Conservation (phyloP, 306 rosid genomes). For the Heteromeles arbutifolia region DNA sequence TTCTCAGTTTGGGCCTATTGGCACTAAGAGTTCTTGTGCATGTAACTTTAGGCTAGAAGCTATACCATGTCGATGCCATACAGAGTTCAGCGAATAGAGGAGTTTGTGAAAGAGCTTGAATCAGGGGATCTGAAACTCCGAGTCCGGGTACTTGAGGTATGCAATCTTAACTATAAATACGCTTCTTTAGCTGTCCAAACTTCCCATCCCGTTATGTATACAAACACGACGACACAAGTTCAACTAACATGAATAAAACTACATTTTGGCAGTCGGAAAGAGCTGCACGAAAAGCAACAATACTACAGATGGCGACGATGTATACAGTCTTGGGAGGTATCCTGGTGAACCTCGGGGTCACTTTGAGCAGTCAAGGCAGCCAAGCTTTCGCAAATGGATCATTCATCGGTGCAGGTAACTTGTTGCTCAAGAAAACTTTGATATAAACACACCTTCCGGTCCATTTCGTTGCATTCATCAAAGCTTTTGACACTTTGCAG, state of each 20-base stretch:
- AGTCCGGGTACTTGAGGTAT: conserved; percentile 92
- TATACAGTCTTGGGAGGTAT: conserved; percentile 83
- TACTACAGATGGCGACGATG: conserved; percentile 78
- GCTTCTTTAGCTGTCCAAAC: neutral
- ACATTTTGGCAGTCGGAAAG: conserved; percentile 64
- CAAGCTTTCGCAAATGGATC: conserved; percentile 69
- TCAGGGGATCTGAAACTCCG: conserved; percentile 86
- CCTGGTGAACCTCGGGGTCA: conserved; percentile 73
- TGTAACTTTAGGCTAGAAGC: conserved; percentile 60
- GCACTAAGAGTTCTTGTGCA: neutral
- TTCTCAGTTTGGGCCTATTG: neutral
- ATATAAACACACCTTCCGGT: neutral
- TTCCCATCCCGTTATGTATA: neutral
- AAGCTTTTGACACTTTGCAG: conserved; percentile 33
- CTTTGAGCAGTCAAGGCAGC: conserved; percentile 67
- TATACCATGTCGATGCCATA: conserved; percentile 91
- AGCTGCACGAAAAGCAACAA: conserved; percentile 80
- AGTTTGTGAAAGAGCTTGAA: conserved; percentile 79
- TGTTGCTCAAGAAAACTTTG: neutral
- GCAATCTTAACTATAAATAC: neutral
- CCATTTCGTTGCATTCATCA: neutral
- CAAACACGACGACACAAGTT: neutral
- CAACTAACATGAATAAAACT: conserved; percentile 1
- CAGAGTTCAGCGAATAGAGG: conserved; percentile 88
- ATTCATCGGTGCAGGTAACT: conserved; percentile 75